Evolutionary conservation across 2,329 filamentous ascomycete species (phyloP).

Genomic region (Fusarium gaditjirri): DNA sequence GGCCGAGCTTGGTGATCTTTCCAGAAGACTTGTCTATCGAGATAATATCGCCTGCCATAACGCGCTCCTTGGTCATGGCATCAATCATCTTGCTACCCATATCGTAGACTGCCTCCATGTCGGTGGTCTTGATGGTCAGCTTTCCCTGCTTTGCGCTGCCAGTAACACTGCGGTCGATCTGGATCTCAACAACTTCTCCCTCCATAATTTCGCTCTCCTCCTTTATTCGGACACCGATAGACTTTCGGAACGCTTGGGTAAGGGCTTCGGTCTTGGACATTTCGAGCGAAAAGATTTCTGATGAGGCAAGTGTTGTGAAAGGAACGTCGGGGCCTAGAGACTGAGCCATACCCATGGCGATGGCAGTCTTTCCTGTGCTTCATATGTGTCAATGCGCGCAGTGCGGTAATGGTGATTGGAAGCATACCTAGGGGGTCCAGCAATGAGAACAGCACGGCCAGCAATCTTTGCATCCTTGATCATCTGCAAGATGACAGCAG

Average conservation of each 20-base stretch:
- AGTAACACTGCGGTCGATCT: slow-evolving; percentile 96
- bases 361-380: slow-evolving; percentile 97
- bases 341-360: slow-evolving; percentile 99
- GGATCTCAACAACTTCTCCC: slow-evolving; percentile 98
- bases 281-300: slow-evolving; percentile 97
- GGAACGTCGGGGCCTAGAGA: slow-evolving; percentile 93
- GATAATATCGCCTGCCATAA: slow-evolving; percentile 98
- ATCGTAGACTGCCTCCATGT: slow-evolving; percentile 99
- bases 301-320: slow-evolving; percentile 94
- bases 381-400: slow-evolving; percentile 29
- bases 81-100: slow-evolving; percentile 99
- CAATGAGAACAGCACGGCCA: slow-evolving; percentile 91
- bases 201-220: slow-evolving; percentile 99
- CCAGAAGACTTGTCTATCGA: slow-evolving; percentile 98
- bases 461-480: slow-evolving; percentile 99
- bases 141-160: slow-evolving; percentile 98
- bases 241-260: slow-evolving; percentile 98
- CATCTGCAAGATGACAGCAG: slow-evolving; percentile 97
- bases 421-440: slow-evolving; percentile 83
- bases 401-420: not conserved
- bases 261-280: slow-evolving; percentile 99
- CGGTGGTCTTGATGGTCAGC: slow-evolving; percentile 98
- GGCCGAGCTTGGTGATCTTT: slow-evolving; percentile 96
- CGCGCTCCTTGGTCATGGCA: slow-evolving; percentile 98
- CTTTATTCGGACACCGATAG: slow-evolving; percentile 97